Percentiles rank a stretch among this genome's conserved stretches.
Conservation (phyloP, 1,139 yeast genomes). For the Protomyces macrosporus region DNA sequence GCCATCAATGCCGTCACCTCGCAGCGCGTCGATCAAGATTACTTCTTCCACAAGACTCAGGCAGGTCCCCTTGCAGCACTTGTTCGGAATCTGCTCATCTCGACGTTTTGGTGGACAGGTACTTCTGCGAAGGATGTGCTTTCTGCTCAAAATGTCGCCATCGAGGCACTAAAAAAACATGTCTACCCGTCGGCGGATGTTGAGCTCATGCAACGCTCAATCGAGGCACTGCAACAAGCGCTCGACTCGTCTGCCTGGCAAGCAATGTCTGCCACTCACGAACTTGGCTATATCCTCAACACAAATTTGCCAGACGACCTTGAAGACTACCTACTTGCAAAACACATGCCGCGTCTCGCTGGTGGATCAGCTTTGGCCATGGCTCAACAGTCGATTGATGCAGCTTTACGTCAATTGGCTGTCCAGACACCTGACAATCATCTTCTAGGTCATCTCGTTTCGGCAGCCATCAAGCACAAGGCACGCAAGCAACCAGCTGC, state of each 20-base stretch:
- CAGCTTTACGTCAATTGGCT: not conserved
- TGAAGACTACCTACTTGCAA: slow-evolving; percentile 31
- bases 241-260: slow-evolving; percentile 53
- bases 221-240: slow-evolving; percentile 48
- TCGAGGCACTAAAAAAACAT: slow-evolving; percentile 44
- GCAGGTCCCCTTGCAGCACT: slow-evolving; percentile 49
- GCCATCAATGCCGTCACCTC: slow-evolving; percentile 72
- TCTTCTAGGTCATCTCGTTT: not conserved
- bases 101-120: slow-evolving; percentile 72
- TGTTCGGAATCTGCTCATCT: slow-evolving; percentile 56
- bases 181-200: slow-evolving; percentile 43
- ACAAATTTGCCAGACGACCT: not conserved
- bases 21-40: slow-evolving; percentile 60
- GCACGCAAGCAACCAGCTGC: not conserved
- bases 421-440: slow-evolving; percentile 8
- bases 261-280: slow-evolving; percentile 53
- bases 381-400: slow-evolving; percentile 4
- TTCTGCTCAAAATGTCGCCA: slow-evolving; percentile 46
- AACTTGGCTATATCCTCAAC: slow-evolving; percentile 46
- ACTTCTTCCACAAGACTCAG: slow-evolving; percentile 40
- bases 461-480: slow-evolving; percentile 2
- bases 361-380: slow-evolving; percentile 11
- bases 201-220: slow-evolving; percentile 43
- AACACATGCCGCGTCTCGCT: not conserved
- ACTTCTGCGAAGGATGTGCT: slow-evolving; percentile 48